Conservation (phyloP, 1,284 basidiomycete species). For the Leccinum ponderosum region DNA sequence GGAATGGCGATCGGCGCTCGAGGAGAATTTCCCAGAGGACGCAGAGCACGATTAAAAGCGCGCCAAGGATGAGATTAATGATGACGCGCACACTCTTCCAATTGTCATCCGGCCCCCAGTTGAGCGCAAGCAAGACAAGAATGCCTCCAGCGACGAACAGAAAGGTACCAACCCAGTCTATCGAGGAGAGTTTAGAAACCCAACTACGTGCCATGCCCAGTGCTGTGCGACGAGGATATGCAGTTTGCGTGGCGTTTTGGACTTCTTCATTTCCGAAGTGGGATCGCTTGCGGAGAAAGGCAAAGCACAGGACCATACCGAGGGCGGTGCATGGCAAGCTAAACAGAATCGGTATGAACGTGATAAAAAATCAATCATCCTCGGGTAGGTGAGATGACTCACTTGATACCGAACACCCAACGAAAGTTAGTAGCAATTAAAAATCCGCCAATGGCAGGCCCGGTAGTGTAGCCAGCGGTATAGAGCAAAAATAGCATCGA, state of each 20-base stretch:
- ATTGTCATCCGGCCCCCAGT: conserved; percentile 38
- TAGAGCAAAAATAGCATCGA: conserved; percentile 45
- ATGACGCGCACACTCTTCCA: conserved; percentile 41
- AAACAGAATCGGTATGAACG: not conserved
- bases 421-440: conserved; percentile 43
- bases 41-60: conserved; percentile 38
- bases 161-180: conserved; percentile 49
- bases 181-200: conserved; percentile 36
- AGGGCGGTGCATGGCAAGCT: conserved; percentile 32
- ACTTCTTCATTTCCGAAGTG: conserved; percentile 18
- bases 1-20: conserved; percentile 24
- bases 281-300: conserved; percentile 40
- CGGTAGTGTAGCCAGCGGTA: conserved; percentile 43
- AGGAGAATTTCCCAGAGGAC: conserved; percentile 44
- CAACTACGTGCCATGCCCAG: conserved; percentile 15
- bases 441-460: conserved; percentile 48
- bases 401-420: conserved; percentile 60
- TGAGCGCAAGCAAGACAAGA: conserved; percentile 39
- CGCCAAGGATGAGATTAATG: conserved; percentile 38
- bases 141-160: conserved; percentile 41
- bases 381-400: conserved; percentile 8
- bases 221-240: not conserved
- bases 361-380: not conserved
- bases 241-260: not conserved
- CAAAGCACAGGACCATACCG: conserved; percentile 40